Evolutionary conservation across 1,284 basidiomycete species (phyloP).

Genomic region (Sporisorium sorghi): DNA sequence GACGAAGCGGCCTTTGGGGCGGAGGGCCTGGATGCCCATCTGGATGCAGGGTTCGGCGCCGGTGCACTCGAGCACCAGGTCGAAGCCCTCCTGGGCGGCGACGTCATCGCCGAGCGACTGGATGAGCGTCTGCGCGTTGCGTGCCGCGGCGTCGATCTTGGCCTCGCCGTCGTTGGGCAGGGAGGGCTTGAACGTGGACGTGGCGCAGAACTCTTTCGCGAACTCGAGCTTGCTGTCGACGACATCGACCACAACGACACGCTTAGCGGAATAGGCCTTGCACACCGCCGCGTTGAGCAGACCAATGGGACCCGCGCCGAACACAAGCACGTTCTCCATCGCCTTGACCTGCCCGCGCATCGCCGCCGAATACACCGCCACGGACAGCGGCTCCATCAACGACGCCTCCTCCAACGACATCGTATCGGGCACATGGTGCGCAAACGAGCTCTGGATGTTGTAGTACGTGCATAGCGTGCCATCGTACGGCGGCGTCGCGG

Average conservation of each 20-base stretch:
- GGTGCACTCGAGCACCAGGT: constrained; percentile 75
- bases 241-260: constrained; percentile 75
- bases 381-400: constrained; percentile 91
- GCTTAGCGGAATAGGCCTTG: constrained; percentile 74
- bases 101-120: constrained; percentile 71
- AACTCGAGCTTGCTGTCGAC: constrained; percentile 84
- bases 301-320: constrained; percentile 90
- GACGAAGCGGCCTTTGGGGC: constrained; percentile 61
- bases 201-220: constrained; percentile 87
- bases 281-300: constrained; percentile 92
- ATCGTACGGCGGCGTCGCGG: constrained; percentile 88
- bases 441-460: constrained; percentile 66
- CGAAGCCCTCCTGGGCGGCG: constrained; percentile 72
- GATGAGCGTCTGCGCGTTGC: constrained; percentile 72
- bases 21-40: constrained; percentile 59
- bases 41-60: constrained; percentile 70
- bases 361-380: constrained; percentile 87
- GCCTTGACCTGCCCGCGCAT: constrained; percentile 79
- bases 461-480: constrained; percentile 82
- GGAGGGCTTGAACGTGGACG: constrained; percentile 79
- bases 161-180: constrained; percentile 58
- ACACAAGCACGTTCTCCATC: constrained; percentile 73
- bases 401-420: constrained; percentile 71
- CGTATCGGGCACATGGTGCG: constrained; percentile 70
- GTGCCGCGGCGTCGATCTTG: constrained; percentile 70